Evolutionary conservation across 352 stramenopile species (phyloP), one percentile per base, ranked within the genome.

Genomic region (Pythium phragmiticola): DNA sequence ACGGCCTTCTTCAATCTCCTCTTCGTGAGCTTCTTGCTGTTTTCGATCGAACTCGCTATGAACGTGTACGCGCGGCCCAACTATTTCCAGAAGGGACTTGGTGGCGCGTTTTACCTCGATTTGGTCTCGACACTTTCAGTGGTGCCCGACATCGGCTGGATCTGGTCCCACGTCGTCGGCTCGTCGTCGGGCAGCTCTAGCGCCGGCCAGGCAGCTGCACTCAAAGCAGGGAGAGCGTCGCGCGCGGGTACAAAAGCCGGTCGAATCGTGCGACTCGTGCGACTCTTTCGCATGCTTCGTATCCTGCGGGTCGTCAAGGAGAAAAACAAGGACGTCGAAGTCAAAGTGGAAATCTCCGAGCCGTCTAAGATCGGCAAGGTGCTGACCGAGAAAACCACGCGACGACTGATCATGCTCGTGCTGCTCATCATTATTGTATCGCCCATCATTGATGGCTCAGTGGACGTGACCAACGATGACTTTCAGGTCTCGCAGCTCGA

Each of bases 361-460:
- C 89, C 89, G 16, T 96, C 86, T 34, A 98, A 98, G 69, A 93
- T 99, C 52, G 95, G 95, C 48, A 96, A 96, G 60, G 90, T 98
- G 62, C 67, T 99, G 45, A 98, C 93, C 7, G 94, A 98, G 59
- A 96, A 97, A 53, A 98, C 95, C 9, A 98, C 94, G 21, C 78
- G 91, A 9, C 77, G 87, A 37, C 68, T 98, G 26, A 98, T 98
- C 55, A 75, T 98, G 28, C 77, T 97, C 0, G 87, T 97, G 61
- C 75, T 97, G 1, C 57, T 90, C 4, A 96, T 96, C 69, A 92
- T 95, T 54, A 90, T 95, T 48, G 64, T 93, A 0, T 90, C 88
- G 0, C 87, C 85, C 6, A 87, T 93, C 41, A 92, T 95, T 45
- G 87, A 94, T 26, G 80, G 78, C 3, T 80, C 76, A 0, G 78